Conservation (phyloP, 192 early-diverging fungal genomes). For the Coemansia sp. region DNA sequence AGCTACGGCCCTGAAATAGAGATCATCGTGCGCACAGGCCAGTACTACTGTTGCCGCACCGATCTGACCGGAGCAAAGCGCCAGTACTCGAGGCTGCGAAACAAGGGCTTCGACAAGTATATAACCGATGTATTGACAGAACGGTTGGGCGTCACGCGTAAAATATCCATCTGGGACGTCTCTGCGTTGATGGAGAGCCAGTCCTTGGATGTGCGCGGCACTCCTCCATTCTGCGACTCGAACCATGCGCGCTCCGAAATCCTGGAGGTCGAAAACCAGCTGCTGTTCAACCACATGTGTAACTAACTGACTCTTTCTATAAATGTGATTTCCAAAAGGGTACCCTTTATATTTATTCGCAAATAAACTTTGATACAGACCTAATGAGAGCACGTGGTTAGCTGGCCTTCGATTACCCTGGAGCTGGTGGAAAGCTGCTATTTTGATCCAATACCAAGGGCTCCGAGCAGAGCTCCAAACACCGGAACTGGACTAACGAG, state of each 20-base stretch:
- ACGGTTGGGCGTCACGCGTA: constrained; percentile 21
- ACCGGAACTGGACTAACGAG: not conserved
- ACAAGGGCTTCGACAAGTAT: constrained; percentile 26
- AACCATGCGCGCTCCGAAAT: constrained; percentile 57
- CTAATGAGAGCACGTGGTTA: too few relatives aligned
- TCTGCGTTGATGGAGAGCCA: constrained; percentile 34
- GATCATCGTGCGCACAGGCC: constrained; percentile 54
- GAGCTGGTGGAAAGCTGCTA: not conserved
- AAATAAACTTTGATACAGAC: too few relatives aligned
- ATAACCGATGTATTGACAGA: constrained; percentile 21
- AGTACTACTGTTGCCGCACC: constrained; percentile 57
- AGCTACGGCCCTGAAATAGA: constrained; percentile 28
- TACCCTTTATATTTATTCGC: too few relatives aligned
- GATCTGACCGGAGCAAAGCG: constrained; percentile 30
- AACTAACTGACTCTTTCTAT: not conserved
- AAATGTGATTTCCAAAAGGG: too few relatives aligned
- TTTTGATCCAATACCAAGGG: not conserved
- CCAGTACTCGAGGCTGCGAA: constrained; percentile 24
- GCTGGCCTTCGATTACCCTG: too few relatives aligned
- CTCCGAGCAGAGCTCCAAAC: not conserved
- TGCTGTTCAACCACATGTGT: constrained; percentile 33
- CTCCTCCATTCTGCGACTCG: constrained; percentile 31
- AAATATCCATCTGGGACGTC: constrained; percentile 49
- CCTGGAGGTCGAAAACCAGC: constrained; percentile 56
- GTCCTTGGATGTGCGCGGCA: constrained; percentile 27